Percentiles rank a stretch among this genome's conserved stretches.
These are phyloP conservation scores for Phytophthora megakarya DNA, from an alignment of 352 stramenopile genomes.

Conservation along the genomic window DNA sequence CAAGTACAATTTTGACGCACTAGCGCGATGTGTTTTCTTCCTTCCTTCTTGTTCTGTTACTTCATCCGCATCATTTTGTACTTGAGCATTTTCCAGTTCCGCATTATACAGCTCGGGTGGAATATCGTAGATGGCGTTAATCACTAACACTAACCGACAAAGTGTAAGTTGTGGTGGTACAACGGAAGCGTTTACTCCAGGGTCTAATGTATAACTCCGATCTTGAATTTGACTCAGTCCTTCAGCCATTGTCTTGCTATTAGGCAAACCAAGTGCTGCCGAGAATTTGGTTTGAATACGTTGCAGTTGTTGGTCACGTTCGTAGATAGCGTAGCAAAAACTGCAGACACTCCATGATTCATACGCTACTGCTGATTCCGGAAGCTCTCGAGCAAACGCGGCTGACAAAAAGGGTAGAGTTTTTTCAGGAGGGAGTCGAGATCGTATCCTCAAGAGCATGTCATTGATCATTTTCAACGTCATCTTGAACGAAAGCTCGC, in stretches of 20 bases:
- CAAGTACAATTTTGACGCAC: slow-evolving; percentile 62
- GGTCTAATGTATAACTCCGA: slow-evolving; percentile 48
- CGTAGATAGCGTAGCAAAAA: slow-evolving; percentile 86
- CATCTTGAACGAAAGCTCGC: slow-evolving; percentile 88
- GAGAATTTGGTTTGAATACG: slow-evolving; percentile 72
- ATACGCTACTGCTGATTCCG: slow-evolving; percentile 69
- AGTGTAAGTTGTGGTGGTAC: slow-evolving; percentile 75
- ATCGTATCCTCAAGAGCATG: slow-evolving; percentile 70
- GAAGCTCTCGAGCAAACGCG: slow-evolving; percentile 47
- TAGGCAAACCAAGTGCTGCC: slow-evolving; percentile 49
- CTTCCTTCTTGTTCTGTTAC: slow-evolving; percentile 34
- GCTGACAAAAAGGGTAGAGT: slow-evolving; percentile 51
- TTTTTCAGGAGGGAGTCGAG: slow-evolving; percentile 57
- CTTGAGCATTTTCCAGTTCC: slow-evolving; percentile 45
- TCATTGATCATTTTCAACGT: slow-evolving; percentile 89
- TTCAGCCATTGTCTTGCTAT: slow-evolving; percentile 32
- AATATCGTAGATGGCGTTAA: slow-evolving; percentile 87
- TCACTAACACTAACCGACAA: slow-evolving; percentile 74
- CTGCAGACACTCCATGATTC: slow-evolving; percentile 87
- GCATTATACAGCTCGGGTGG: slow-evolving; percentile 73
- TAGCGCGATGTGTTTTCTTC: slow-evolving; percentile 21
- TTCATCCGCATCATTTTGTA: slow-evolving; percentile 34
- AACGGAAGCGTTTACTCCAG: slow-evolving; percentile 41
- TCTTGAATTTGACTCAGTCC: slow-evolving; percentile 64
- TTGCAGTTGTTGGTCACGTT: slow-evolving; percentile 80